Base-by-base conservation (phyloP, 805 yeast genomes). In the Yamadazyma insecticola region DNA sequence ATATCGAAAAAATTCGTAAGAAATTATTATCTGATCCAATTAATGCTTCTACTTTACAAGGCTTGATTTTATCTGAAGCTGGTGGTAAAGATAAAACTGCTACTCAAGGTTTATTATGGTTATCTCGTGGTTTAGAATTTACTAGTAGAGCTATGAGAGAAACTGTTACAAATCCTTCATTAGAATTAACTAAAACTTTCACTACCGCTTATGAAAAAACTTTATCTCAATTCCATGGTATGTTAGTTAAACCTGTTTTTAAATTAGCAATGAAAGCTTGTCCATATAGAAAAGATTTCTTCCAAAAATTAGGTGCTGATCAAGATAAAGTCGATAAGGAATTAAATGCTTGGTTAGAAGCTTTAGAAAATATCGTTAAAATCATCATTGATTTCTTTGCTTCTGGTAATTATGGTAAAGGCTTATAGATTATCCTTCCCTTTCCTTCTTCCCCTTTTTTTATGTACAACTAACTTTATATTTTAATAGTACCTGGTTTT, bases 201-300 rank as follows among this genome's bases (percentile, higher is more conserved):
- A 84, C 88, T 32, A 82, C 79, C 47, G 83, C 95, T n/a, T 87
- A 87, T 65, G 51, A 70, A 40, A 82, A 81, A 62, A 87, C 96
- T 4, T 72, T 87, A 53, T 72, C 81, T 37, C 78, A 87, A 58
- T 80, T 77, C 62, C 96, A 87, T 63, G 78, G 81, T 32, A 75
- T 87, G 72, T 66, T 87, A 49, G 70, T 87, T 40, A 82, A 81
- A 51, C 95, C 95, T 16, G 77, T 88, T 32, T 87, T 87, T 74
- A 85, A 85, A 63, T 70, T 88, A 55, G 96, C 96, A 29, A 88
- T 87, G 96, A 84, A 83, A 59, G 94, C 95, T 2, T 85, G 95
- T 59, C 96, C 96, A 9, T 88, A 85, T 62, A 76, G 95, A 66
- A 77, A 75, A 55, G 95, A 78, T 51, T 84, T 87, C 53, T 87